Percentiles rank a stretch among this genome's conserved stretches.
Evolutionary conservation across 2,329 filamentous ascomycete species (phyloP).

Genomic region (Paraphoma sp.): DNA sequence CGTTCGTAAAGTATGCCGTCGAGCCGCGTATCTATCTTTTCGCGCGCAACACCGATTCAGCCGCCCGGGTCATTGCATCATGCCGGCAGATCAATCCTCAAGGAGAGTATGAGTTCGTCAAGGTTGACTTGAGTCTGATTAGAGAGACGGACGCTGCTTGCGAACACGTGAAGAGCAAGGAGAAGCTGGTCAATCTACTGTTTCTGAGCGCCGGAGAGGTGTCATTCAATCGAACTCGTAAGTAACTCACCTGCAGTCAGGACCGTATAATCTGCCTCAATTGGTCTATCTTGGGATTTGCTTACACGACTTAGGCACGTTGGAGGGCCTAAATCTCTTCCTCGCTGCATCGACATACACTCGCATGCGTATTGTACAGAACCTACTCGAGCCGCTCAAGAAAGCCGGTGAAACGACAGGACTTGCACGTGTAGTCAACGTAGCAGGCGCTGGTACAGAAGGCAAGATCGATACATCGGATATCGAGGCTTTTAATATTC

Average conservation of each 20-base stretch:
- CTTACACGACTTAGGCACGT: slow-evolving; percentile 14
- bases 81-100: slow-evolving; percentile 46
- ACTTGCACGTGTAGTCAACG: slow-evolving; percentile 34
- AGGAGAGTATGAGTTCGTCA: slow-evolving; percentile 48
- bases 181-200: slow-evolving; percentile 61
- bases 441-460: slow-evolving; percentile 23
- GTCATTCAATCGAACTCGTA: not conserved
- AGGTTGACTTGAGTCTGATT: slow-evolving; percentile 49
- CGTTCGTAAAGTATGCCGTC: slow-evolving; percentile 48
- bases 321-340: slow-evolving; percentile 43
- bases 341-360: slow-evolving; percentile 38
- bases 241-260: not conserved
- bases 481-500: slow-evolving; percentile 27
- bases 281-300: not conserved
- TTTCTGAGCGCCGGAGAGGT: slow-evolving; percentile 57
- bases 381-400: slow-evolving; percentile 46
- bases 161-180: slow-evolving; percentile 56
- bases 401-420: slow-evolving; percentile 14
- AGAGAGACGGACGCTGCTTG: slow-evolving; percentile 51
- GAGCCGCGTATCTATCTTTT: slow-evolving; percentile 51
- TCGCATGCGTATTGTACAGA: slow-evolving; percentile 45
- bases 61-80: slow-evolving; percentile 42
- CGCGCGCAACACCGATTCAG: slow-evolving; percentile 48
- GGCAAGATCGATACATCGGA: slow-evolving; percentile 18
- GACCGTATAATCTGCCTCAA: too few relatives aligned